Percentiles rank a stretch among this genome's conserved stretches.
Evolutionary conservation across 2,329 filamentous ascomycete genomes (phyloP).

Genomic region (Bipolaris bicolor): DNA sequence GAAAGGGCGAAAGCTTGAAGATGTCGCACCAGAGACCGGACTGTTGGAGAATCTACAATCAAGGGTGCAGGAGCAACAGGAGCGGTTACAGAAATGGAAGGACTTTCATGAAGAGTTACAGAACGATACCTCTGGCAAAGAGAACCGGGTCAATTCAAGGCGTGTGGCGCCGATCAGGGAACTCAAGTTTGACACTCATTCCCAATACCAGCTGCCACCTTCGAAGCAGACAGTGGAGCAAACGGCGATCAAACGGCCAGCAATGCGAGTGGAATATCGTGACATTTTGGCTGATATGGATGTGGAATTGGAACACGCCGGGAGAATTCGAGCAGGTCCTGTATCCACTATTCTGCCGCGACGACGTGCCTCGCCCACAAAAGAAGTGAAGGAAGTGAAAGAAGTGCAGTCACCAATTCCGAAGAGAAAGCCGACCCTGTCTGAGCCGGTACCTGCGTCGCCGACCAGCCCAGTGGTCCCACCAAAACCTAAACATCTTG

Average conservation of each 20-base stretch:
- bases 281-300: slow-evolving; percentile 43
- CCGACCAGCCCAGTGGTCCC: slow-evolving; percentile 18
- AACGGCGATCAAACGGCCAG: slow-evolving; percentile 11
- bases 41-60: slow-evolving; percentile 74
- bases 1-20: slow-evolving; percentile 61
- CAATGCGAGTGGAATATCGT: slow-evolving; percentile 27
- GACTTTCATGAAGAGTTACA: slow-evolving; percentile 61
- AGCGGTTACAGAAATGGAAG: slow-evolving; percentile 75
- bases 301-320: slow-evolving; percentile 30
- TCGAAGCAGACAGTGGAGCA: slow-evolving; percentile 17
- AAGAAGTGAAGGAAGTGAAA: slow-evolving; percentile 3
- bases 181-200: slow-evolving; percentile 44
- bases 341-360: slow-evolving; percentile 17
- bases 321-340: slow-evolving; percentile 26
- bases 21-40: slow-evolving; percentile 60
- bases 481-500: slow-evolving; percentile 20
- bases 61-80: slow-evolving; percentile 69
- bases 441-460: slow-evolving; percentile 21
- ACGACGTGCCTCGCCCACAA: slow-evolving; percentile 31
- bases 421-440: slow-evolving; percentile 26
- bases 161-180: slow-evolving; percentile 15
- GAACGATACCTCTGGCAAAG: slow-evolving; percentile 13
- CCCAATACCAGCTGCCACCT: slow-evolving; percentile 36
- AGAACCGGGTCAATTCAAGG: slow-evolving; percentile 6
- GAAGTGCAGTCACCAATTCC: slow-evolving; percentile 26